A percentile compares a stretch with the other conserved stretches of the same genome.
phyloP scores from a whole-genome alignment of 768 basidiomycete genomes.

The Lanmaoa pseudosensibilis region DNA sequence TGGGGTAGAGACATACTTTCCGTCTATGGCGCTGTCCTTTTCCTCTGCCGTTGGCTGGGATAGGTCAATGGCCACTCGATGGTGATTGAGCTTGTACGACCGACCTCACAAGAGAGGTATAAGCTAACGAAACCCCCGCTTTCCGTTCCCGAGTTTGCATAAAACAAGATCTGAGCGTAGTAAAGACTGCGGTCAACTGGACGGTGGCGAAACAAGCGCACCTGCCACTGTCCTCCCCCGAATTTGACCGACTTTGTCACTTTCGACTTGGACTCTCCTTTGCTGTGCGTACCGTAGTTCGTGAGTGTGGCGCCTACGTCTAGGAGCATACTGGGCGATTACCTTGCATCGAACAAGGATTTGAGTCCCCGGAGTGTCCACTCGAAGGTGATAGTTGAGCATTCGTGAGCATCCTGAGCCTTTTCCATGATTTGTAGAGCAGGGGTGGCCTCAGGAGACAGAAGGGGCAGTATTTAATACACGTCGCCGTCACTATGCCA shows the following conservation, averaged over 20 bases:
- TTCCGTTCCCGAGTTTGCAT: slow-evolving; percentile 75
- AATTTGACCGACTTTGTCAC: slow-evolving; percentile 75
- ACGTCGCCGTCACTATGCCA: background rate
- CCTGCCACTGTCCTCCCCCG: slow-evolving; percentile 77
- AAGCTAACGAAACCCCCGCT: slow-evolving; percentile 66
- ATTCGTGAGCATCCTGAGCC: slow-evolving; percentile 47
- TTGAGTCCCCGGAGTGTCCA: slow-evolving; percentile 77
- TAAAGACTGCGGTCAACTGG: background rate
- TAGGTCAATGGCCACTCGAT: slow-evolving; percentile 3
- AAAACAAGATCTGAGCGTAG: slow-evolving; percentile 68
- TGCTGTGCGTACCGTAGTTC: slow-evolving; percentile 34
- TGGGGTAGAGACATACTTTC: slow-evolving; percentile 44
- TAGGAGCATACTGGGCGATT: background rate
- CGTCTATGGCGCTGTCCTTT: slow-evolving; percentile 61
- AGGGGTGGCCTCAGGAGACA: background rate
- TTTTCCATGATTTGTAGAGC: slow-evolving; percentile 28
- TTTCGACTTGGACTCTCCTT: slow-evolving; percentile 77
- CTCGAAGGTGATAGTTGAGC: slow-evolving; percentile 61
- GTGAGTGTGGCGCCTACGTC: background rate
- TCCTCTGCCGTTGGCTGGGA: slow-evolving; percentile 74
- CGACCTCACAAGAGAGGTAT: slow-evolving; percentile 80
- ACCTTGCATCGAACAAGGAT: slow-evolving; percentile 72
- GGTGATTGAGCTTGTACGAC: slow-evolving; percentile 21
- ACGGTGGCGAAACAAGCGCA: slow-evolving; percentile 19
- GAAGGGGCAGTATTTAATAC: background rate